Evolutionary conservation across 441 rosid genomes (phyloP), one percentile per base, ranked within the genome.

Genomic region (Gossypium trilobum): DNA sequence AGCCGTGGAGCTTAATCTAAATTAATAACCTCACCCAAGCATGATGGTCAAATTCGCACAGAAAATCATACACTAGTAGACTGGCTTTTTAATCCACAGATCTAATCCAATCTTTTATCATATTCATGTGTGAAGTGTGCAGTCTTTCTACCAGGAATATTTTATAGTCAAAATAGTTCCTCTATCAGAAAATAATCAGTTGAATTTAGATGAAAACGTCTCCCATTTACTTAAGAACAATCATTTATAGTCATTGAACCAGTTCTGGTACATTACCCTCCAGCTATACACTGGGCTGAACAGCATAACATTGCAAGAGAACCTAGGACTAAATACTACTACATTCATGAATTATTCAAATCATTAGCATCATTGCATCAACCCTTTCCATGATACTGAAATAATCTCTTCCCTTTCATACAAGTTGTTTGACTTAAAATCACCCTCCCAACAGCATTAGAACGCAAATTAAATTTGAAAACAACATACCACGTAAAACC

Each of bases 401-500:
- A 51, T n/a, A 66, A 11, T 33, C 10, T 19, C 55, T 44, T 42
- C 44, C 11, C 16, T 20, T 9, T 11, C 31, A 20, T 13, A 46
- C 50, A 54, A 44, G 13, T 44, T 46, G 33, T 10, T 63, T 7
- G 20, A 29, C 11, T 68, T 52, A 68, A 52, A 39, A 68, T 52
- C 59, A 68, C 72, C 59, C 48, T 25, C 48, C 46, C 59, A 52
- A 52, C 48, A 68, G 48, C 48, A 48, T 54, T 51, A 68, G 56
- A 31, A 42, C 10, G 2, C 29, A 67, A 68, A 29, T 52, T 51
- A 29, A 27, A 68, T 52, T 52, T 31, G 72, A 68, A 52, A 52
- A 31, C 23, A 51, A 23, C 77, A 73, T 85, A 91, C 99, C 98
- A 5, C 80, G 89, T 75, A 93, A 83, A 77, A 87, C 95, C 90